phyloP scores from a whole-genome alignment of 2,329 filamentous ascomycete species.

The Fusarium miscanthi region DNA sequence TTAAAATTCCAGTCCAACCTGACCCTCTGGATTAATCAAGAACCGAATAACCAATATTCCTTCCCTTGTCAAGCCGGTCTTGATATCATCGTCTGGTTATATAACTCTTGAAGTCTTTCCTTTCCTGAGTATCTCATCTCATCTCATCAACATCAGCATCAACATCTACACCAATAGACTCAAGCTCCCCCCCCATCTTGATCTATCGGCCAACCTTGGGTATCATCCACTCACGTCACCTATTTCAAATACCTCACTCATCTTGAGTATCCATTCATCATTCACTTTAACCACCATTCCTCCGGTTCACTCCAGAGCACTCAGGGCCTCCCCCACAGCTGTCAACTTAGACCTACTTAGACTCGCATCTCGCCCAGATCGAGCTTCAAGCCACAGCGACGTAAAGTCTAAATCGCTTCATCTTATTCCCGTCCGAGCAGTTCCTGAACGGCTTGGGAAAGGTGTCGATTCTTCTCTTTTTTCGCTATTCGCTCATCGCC shows the following conservation, averaged over 20 bases:
- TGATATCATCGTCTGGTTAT: conserved; percentile 33
- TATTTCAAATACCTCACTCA: conserved; percentile 1
- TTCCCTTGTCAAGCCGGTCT: conserved; percentile 44
- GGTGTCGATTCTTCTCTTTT: conserved; percentile 1
- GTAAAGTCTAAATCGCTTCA: conserved; percentile 13
- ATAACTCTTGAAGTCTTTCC: conserved; percentile 24
- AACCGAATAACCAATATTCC: conserved; percentile 33
- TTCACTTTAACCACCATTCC: conserved; percentile 39
- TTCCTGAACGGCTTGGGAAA: conserved; percentile 27
- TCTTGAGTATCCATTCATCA: not conserved
- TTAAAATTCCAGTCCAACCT: conserved; percentile 38
- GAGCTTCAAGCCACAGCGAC: conserved; percentile 21
- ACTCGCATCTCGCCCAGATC: conserved; percentile 5
- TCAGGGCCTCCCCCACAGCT: conserved; percentile 27
- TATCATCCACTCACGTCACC: conserved; percentile 18
- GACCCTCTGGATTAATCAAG: conserved; percentile 29
- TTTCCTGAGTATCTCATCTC: conserved; percentile 6
- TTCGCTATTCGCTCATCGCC: conserved; percentile 15
- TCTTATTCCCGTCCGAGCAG: conserved; percentile 18
- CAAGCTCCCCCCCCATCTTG: not conserved
- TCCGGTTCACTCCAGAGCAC: conserved; percentile 17
- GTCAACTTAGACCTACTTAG: not conserved
- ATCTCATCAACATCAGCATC: not conserved
- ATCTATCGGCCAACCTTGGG: conserved; percentile 7
- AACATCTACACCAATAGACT: conserved; percentile 9